These are phyloP conservation scores for Poterioochromonas sp. DNA, from an alignment of 352 stramenopile genomes.

Conservation along the genomic window DNA sequence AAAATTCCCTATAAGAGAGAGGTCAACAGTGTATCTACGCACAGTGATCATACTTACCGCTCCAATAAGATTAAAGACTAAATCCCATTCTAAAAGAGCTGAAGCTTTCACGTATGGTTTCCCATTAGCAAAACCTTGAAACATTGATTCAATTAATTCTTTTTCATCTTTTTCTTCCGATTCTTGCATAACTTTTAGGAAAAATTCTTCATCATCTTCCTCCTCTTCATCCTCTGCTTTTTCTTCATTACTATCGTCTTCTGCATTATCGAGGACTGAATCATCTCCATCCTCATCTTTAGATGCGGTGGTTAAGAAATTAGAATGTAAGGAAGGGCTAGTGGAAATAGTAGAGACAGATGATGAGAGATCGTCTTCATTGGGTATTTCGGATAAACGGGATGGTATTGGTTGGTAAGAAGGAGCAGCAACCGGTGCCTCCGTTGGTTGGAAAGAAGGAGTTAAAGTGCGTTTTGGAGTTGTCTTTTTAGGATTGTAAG, in stretches of 20 bases:
- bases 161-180: not conserved
- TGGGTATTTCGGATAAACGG: not conserved
- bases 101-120: not conserved
- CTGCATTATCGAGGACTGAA: not conserved
- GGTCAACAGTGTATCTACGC: not conserved
- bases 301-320: not conserved
- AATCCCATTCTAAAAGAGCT: constrained; percentile 8
- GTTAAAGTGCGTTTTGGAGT: too few relatives aligned
- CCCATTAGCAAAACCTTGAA: not conserved
- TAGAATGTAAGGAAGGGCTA: not conserved
- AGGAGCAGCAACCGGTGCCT: too few relatives aligned
- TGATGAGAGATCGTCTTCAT: not conserved
- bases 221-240: not conserved
- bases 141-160: not conserved
- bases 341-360: not conserved
- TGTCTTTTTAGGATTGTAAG: too few relatives aligned
- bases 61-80: not conserved
- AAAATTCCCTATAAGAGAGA: not conserved
- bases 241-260: not conserved
- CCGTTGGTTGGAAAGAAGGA: too few relatives aligned
- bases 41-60: not conserved
- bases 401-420: not conserved
- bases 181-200: not conserved
- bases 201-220: not conserved
- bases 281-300: not conserved